These are phyloP conservation scores for Aspergillus ibericus DNA, from an alignment of 2,329 filamentous ascomycete genomes.

Conservation along the genomic window DNA sequence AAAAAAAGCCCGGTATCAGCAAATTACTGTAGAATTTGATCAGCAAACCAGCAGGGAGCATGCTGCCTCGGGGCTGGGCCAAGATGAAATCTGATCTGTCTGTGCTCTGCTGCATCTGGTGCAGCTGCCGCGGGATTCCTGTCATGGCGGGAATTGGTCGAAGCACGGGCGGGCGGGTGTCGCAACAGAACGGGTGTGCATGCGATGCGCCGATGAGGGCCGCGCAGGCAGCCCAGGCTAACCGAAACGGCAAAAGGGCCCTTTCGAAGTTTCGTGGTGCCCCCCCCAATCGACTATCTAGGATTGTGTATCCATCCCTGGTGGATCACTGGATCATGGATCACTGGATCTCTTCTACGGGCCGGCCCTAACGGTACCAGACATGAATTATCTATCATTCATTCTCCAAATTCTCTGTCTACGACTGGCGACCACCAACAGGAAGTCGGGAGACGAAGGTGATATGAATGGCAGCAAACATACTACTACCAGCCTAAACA, in stretches of 20 bases:
- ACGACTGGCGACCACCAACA: too few relatives aligned
- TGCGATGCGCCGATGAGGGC: not conserved
- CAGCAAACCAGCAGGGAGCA: not conserved
- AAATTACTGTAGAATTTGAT: not conserved
- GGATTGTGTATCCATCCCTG: not conserved
- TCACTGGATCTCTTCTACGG: constrained; percentile 23
- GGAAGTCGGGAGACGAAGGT: too few relatives aligned
- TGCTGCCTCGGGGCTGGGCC: not conserved
- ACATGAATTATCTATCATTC: constrained; percentile 15
- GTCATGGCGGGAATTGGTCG: constrained; percentile 16
- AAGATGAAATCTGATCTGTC: constrained; percentile 20
- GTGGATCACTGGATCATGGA: constrained; percentile 20
- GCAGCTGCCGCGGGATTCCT: constrained; percentile 21
- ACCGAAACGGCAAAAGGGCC: constrained; percentile 12
- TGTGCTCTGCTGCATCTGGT: constrained; percentile 19
- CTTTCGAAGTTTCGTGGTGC: not conserved
- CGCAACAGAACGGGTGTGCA: constrained; percentile 5
- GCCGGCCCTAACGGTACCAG: constrained; percentile 27
- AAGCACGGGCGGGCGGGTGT: constrained; percentile 6
- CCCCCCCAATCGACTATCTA: not conserved
- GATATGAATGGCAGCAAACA: not conserved
- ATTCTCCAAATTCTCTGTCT: not conserved
- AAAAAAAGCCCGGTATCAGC: not conserved
- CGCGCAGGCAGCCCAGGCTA: constrained; percentile 2
- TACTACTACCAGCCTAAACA: not conserved